Conservation (phyloP, 2,329 filamentous ascomycete species). For the Cytospora piceae region DNA sequence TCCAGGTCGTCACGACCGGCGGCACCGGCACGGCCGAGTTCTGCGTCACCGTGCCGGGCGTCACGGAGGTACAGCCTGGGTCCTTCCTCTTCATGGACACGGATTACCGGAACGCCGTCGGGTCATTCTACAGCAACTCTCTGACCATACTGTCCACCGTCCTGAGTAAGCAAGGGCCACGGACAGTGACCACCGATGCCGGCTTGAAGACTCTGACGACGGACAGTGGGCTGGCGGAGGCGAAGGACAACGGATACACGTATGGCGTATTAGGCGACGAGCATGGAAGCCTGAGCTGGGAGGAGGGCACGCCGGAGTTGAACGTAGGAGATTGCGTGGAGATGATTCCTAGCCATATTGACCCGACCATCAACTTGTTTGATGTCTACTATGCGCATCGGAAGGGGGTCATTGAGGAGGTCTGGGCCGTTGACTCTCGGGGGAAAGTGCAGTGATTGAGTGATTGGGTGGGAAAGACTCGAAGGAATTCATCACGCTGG, state of each 20-base stretch:
- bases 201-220: slow-evolving; percentile 56
- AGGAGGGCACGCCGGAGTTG: slow-evolving; percentile 43
- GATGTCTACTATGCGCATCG: slow-evolving; percentile 55
- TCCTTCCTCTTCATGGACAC: slow-evolving; percentile 63
- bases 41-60: slow-evolving; percentile 52
- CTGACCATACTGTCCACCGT: slow-evolving; percentile 54
- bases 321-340: slow-evolving; percentile 51
- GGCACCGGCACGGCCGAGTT: slow-evolving; percentile 59
- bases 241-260: slow-evolving; percentile 46
- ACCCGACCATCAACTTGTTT: slow-evolving; percentile 57
- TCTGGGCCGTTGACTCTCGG: slow-evolving; percentile 55
- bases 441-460: slow-evolving; percentile 52
- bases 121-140: slow-evolving; percentile 52
- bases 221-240: slow-evolving; percentile 55
- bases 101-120: slow-evolving; percentile 57
- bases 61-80: slow-evolving; percentile 59
- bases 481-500: too few relatives aligned
- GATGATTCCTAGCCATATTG: slow-evolving; percentile 59
- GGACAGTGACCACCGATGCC: slow-evolving; percentile 51
- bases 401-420: slow-evolving; percentile 52
- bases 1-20: slow-evolving; percentile 55
- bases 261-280: slow-evolving; percentile 53
- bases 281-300: slow-evolving; percentile 52
- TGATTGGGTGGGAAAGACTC: too few relatives aligned
- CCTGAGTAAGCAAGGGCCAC: slow-evolving; percentile 50